These are phyloP conservation scores for Clohesyomyces aquaticus DNA, from an alignment of 495 filamentous ascomycete species.

Conservation along the genomic window DNA sequence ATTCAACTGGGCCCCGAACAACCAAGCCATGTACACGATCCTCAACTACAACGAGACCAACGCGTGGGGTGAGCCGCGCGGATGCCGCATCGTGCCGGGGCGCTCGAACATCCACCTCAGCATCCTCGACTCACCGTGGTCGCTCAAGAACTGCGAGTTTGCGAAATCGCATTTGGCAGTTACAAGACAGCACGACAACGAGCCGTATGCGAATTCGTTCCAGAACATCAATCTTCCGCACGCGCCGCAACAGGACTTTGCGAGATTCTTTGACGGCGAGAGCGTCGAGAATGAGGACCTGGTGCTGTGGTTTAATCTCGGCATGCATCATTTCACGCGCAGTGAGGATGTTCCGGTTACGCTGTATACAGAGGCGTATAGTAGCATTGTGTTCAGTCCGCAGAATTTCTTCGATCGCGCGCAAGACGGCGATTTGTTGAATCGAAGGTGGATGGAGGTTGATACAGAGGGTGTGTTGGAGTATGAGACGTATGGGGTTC, in stretches of 20 bases:
- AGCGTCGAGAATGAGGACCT: constrained; percentile 30
- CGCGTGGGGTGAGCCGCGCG: constrained; percentile 33
- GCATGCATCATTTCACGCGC: constrained; percentile 36
- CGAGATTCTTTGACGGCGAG: constrained; percentile 36
- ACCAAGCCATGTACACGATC: constrained; percentile 33
- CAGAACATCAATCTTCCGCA: constrained; percentile 32
- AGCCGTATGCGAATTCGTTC: constrained; percentile 19
- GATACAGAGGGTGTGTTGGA: constrained; percentile 12
- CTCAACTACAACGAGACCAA: constrained; percentile 31
- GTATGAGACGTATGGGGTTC: constrained; percentile 31
- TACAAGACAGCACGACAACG: constrained; percentile 27
- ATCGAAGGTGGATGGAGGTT: constrained; percentile 34
- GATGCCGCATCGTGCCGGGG: constrained; percentile 38
- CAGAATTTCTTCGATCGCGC: constrained; percentile 38
- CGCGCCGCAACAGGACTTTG: constrained; percentile 32
- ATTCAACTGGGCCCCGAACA: constrained; percentile 38
- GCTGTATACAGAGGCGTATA: constrained; percentile 27
- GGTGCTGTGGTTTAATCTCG: constrained; percentile 36
- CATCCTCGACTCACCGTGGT: constrained; percentile 23
- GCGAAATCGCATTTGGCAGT: constrained; percentile 26
- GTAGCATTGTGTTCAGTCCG: constrained; percentile 25
- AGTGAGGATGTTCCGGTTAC: constrained; percentile 37
- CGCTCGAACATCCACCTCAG: constrained; percentile 27
- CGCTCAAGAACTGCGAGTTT: constrained; percentile 17
- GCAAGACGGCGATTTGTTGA: constrained; percentile 34